Percentiles rank a stretch among this genome's conserved stretches.
phyloP scores from a whole-genome alignment of 2,329 filamentous ascomycete species.

The Beauveria caledonica region DNA sequence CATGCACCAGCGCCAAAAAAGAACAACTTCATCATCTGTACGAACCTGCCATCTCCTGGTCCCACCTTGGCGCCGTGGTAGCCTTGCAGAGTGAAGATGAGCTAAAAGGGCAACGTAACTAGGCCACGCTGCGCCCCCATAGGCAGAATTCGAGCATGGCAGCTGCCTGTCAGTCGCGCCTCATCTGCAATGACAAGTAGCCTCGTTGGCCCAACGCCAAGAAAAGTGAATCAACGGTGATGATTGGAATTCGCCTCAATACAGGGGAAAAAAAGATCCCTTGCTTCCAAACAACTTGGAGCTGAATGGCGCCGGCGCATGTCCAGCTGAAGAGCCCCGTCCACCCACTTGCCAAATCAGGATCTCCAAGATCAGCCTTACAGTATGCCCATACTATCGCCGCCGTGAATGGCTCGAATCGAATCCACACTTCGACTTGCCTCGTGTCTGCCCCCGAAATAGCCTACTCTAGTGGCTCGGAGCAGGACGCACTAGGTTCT shows the following conservation, averaged over 20 bases:
- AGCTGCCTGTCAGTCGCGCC: background rate
- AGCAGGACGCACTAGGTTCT: background rate
- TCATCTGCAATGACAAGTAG: background rate
- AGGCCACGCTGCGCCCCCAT: slow-evolving; percentile 1
- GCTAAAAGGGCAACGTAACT: slow-evolving; percentile 2
- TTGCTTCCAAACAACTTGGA: background rate
- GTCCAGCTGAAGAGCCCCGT: slow-evolving; percentile 5
- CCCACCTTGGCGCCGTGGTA: slow-evolving; percentile 1
- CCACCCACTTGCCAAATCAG: slow-evolving; percentile 1
- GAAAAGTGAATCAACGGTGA: background rate
- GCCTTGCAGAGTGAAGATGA: background rate
- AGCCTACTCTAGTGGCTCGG: background rate
- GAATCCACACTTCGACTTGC: background rate
- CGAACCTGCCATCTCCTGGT: background rate
- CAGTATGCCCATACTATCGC: slow-evolving; percentile 7
- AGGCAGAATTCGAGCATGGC: background rate
- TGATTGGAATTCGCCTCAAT: background rate
- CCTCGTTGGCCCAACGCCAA: background rate
- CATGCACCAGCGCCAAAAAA: background rate
- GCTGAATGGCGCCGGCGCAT: background rate
- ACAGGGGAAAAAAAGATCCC: background rate
- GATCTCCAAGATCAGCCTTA: slow-evolving; percentile 8
- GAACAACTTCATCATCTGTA: background rate
- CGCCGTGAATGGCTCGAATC: background rate
- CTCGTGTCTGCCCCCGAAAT: slow-evolving; percentile 7